phyloP scores from a whole-genome alignment of 208 protist genomes.

The Tritrichomonas musculus region DNA sequence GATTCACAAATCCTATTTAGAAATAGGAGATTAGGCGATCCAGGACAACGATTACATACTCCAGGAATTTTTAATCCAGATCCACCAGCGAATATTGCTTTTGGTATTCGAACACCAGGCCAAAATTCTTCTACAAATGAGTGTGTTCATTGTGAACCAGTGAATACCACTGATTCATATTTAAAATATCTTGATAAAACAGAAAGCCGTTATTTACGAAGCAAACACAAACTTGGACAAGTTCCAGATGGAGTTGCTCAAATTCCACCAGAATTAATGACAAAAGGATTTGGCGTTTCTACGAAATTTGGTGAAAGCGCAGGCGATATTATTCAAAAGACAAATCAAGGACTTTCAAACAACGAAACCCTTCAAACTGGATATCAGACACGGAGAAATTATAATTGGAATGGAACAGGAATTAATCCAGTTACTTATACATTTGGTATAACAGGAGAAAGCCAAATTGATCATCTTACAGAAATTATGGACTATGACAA shows the following conservation, averaged over 20 bases:
- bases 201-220: background rate
- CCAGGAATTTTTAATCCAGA: background rate
- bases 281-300: background rate
- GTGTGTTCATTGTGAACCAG: background rate
- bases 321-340: background rate
- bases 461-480: background rate
- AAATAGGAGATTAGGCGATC: background rate
- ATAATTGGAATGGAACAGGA: background rate
- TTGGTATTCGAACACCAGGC: background rate
- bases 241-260: background rate
- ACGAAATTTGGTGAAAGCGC: background rate
- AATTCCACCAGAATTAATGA: background rate
- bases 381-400: slow-evolving; percentile 19
- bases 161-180: background rate
- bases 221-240: background rate
- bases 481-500: background rate
- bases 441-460: background rate
- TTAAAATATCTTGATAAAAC: background rate
- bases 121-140: background rate
- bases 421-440: background rate
- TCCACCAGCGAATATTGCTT: background rate
- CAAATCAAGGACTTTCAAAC: background rate
- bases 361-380: background rate
- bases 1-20: background rate
- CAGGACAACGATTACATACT: background rate